These are phyloP conservation scores for Nakaseomyces kungkrabaensis DNA, from an alignment of 1,139 yeast species.

Conservation along the genomic window DNA sequence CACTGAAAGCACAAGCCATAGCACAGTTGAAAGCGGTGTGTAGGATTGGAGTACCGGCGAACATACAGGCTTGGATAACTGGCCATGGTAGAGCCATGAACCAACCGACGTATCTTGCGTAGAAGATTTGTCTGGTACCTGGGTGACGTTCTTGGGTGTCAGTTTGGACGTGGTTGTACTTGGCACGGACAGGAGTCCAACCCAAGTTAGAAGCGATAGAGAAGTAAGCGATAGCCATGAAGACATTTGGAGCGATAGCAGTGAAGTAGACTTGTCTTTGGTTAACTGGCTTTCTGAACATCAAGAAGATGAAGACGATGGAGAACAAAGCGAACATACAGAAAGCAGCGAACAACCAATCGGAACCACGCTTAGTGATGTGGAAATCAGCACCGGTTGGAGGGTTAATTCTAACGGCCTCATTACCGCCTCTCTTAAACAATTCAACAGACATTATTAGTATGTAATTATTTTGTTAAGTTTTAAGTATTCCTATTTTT, in stretches of 20 bases:
- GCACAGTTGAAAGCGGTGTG: slow-evolving; percentile 35
- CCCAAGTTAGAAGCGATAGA: slow-evolving; percentile 63
- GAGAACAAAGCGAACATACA: slow-evolving; percentile 22
- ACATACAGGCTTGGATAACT: slow-evolving; percentile 38
- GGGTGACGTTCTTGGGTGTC: slow-evolving; percentile 27
- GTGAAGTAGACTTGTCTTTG: slow-evolving; percentile 15
- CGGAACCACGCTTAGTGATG: slow-evolving; percentile 17
- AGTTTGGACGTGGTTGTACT: slow-evolving; percentile 45
- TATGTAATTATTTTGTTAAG: not conserved
- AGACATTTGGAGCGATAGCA: slow-evolving; percentile 37
- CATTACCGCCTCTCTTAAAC: slow-evolving; percentile 19
- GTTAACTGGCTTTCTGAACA: slow-evolving; percentile 29
- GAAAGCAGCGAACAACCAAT: slow-evolving; percentile 32
- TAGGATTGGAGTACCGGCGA: slow-evolving; percentile 35
- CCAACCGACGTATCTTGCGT: slow-evolving; percentile 59
- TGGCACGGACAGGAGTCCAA: slow-evolving; percentile 44
- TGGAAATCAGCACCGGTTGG: slow-evolving; percentile 19
- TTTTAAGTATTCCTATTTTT: slow-evolving; percentile 5
- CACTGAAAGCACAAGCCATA: slow-evolving; percentile 41
- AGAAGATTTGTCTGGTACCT: slow-evolving; percentile 52
- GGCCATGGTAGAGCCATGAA: slow-evolving; percentile 51
- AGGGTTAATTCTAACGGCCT: slow-evolving; percentile 14
- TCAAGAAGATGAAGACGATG: slow-evolving; percentile 40
- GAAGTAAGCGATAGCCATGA: slow-evolving; percentile 45
- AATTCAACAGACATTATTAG: slow-evolving; percentile 7